These are phyloP conservation scores for Mycena sanguinolenta DNA, from an alignment of 768 basidiomycete genomes.

Conservation along the genomic window DNA sequence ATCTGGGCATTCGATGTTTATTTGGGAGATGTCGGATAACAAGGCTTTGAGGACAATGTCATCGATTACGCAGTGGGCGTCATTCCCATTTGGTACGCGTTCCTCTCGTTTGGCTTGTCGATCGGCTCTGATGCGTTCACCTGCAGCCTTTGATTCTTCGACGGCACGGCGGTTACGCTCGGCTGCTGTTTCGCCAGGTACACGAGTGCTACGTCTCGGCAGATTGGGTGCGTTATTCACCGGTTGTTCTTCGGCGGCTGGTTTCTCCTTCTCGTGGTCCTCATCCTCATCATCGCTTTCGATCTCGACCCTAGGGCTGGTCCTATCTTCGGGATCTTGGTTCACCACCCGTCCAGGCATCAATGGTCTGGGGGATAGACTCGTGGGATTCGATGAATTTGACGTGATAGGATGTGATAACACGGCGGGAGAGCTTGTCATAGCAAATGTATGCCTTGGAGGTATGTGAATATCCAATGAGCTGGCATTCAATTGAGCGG, in stretches of 20 bases:
- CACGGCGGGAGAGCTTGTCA: constrained; percentile 34
- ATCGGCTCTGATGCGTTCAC: background rate
- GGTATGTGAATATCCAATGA: constrained; percentile 51
- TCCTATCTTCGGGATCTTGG: too few species aligned
- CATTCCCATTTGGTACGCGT: background rate
- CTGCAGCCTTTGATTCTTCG: too few species aligned
- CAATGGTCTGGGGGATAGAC: too few species aligned
- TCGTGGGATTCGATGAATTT: too few species aligned
- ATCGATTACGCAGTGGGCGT: background rate
- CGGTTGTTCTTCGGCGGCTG: too few species aligned
- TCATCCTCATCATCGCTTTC: background rate
- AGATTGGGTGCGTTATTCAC: background rate
- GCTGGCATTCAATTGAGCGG: too few species aligned
- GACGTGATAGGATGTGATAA: constrained; percentile 41
- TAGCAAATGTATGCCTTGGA: constrained; percentile 53
- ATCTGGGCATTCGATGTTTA: too few species aligned
- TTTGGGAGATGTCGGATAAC: background rate
- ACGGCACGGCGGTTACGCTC: background rate
- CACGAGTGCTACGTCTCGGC: background rate
- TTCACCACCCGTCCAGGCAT: constrained; percentile 1
- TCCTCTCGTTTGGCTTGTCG: background rate
- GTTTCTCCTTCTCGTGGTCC: too few species aligned
- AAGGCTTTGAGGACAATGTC: background rate
- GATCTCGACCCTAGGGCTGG: background rate
- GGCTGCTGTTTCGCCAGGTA: background rate